Conservation (phyloP, 2,329 filamentous ascomycete species). For the Alternaria longipes region DNA sequence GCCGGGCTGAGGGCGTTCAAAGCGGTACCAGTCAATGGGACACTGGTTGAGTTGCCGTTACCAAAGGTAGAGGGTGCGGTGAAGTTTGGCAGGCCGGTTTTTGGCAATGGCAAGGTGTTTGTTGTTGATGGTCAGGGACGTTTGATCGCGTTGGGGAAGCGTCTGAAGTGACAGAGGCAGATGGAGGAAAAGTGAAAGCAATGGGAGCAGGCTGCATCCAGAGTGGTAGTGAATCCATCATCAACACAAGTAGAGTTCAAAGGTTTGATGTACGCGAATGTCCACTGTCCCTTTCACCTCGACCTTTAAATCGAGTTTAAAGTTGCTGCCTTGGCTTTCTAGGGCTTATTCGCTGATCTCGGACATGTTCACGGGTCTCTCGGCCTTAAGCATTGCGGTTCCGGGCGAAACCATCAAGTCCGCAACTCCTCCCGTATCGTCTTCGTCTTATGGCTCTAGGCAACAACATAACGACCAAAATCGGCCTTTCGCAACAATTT, state of each 20-base stretch:
- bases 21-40: conserved; percentile 53
- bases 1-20: conserved; percentile 53
- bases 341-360: conserved; percentile 2
- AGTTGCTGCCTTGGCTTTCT: conserved; percentile 3
- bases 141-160: conserved; percentile 18
- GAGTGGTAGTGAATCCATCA: conserved; percentile 10
- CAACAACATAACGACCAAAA: conserved; percentile 7
- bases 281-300: not conserved
- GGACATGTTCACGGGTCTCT: not conserved
- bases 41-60: conserved; percentile 47
- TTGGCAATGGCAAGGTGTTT: conserved; percentile 49
- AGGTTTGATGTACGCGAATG: not conserved
- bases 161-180: not conserved
- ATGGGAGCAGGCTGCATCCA: conserved; percentile 11
- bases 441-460: conserved; percentile 1
- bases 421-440: not conserved
- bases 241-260: not conserved
- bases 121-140: conserved; percentile 29
- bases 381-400: conserved; percentile 5
- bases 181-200: not conserved
- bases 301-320: not conserved
- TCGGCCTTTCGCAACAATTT: not conserved
- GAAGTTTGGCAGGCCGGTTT: conserved; percentile 54
- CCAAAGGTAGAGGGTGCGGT: conserved; percentile 52
- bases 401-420: conserved; percentile 5